phyloP scores from a whole-genome alignment of 225 moss, liverwort and hornwort genomes.

The Neckera pumila region DNA sequence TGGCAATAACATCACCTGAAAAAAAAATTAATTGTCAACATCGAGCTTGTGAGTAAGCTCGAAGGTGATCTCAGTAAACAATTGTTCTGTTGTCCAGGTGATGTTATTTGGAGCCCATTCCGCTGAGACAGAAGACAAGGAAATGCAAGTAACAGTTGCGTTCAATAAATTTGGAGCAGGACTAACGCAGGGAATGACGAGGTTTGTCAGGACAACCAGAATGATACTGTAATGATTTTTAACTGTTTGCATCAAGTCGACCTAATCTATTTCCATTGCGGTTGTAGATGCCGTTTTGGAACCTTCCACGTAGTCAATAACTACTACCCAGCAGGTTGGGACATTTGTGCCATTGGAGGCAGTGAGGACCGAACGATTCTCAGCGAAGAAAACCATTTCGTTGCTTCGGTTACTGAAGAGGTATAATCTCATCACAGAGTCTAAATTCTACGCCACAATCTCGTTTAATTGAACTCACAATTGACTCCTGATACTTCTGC shows the following conservation, averaged over 20 bases:
- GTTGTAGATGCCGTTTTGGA: conserved; percentile 12
- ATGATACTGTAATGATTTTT: neutral
- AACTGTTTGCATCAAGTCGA: neutral
- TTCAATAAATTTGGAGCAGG: conserved; percentile 12
- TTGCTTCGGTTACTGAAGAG: neutral
- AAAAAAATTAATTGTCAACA: neutral
- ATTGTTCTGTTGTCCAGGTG: neutral
- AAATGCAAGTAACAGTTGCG: conserved; percentile 4
- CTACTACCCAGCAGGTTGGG: conserved; percentile 10
- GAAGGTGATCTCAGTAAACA: neutral
- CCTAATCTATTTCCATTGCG: neutral
- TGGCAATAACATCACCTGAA: neutral
- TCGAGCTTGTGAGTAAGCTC: neutral
- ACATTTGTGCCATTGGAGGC: conserved; percentile 23
- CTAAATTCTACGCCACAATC: neutral
- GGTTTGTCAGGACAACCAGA: neutral
- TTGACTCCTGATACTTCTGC: neutral
- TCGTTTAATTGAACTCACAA: neutral
- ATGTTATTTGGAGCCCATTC: conserved; percentile 13
- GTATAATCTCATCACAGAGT: neutral
- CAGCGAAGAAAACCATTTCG: conserved; percentile 16
- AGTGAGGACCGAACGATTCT: no score
- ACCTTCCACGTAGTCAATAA: conserved; percentile 25
- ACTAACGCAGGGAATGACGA: conserved; percentile 5
- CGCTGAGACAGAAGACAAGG: neutral